Evolutionary conservation across 371 early-diverging fungal species (phyloP).

Genomic region (Nosema muscidifuracis): DNA sequence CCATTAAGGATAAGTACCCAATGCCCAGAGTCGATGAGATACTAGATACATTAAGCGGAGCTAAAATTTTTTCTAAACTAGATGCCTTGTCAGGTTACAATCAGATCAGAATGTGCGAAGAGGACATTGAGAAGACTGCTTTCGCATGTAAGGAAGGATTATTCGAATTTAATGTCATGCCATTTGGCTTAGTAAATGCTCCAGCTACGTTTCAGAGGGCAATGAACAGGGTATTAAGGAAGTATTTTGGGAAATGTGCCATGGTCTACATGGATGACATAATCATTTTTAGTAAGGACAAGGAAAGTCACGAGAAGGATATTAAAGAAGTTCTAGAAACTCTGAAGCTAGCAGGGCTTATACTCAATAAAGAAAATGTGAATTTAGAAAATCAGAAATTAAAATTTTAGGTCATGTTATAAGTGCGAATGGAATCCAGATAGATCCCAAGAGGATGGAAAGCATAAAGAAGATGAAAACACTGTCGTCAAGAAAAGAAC

Average conservation of each 20-base stretch:
- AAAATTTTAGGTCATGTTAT: slow-evolving; percentile 36
- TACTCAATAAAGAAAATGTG: slow-evolving; percentile 20
- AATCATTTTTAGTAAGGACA: slow-evolving; percentile 15
- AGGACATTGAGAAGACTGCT: slow-evolving; percentile 58
- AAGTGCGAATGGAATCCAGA: neutral
- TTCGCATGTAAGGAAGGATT: slow-evolving; percentile 57
- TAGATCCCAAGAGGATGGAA: slow-evolving; percentile 10
- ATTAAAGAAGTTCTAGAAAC: neutral
- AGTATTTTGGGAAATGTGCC: neutral
- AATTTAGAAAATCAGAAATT: slow-evolving; percentile 8
- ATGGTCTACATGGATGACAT: slow-evolving; percentile 37
- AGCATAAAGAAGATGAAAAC: neutral
- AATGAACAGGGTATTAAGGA: slow-evolving; percentile 35
- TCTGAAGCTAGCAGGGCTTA: neutral
- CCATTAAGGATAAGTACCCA: slow-evolving; percentile 26
- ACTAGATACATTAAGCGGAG: slow-evolving; percentile 41
- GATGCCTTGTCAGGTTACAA: slow-evolving; percentile 63
- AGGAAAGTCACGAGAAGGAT: slow-evolving; percentile 20
- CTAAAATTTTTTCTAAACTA: slow-evolving; percentile 53
- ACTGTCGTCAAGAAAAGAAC: slow-evolving; percentile 10
- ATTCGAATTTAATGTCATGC: slow-evolving; percentile 57
- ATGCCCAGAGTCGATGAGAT: slow-evolving; percentile 27
- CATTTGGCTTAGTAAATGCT: slow-evolving; percentile 29
- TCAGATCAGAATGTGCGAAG: slow-evolving; percentile 56
- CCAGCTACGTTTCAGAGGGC: slow-evolving; percentile 48